Conservation (phyloP, 495 filamentous ascomycete species). For the Alectoria sarmentosa region DNA sequence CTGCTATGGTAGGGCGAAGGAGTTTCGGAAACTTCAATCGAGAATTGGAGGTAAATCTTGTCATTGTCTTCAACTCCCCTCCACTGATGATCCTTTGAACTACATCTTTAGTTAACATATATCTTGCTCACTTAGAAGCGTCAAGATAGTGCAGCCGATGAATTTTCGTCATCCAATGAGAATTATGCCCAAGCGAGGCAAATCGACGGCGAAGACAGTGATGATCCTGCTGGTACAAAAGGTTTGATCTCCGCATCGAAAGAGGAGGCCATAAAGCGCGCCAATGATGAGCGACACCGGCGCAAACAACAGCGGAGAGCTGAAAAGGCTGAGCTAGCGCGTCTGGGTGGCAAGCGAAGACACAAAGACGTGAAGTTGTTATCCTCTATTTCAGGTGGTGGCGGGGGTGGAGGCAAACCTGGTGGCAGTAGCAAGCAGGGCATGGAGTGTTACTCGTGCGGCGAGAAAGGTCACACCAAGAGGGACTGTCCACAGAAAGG, state of each 20-base stretch:
- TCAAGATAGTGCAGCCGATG: conserved; percentile 2
- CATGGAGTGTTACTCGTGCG: conserved; percentile 23
- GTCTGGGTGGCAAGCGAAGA: conserved; percentile 18
- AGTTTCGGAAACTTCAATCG: conserved; percentile 40
- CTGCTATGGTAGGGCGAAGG: conserved; percentile 34
- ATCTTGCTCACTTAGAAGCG: conserved; percentile 16
- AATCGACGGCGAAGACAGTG: conserved; percentile 7
- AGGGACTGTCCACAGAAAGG: conserved; percentile 20
- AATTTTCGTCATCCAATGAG: conserved; percentile 10
- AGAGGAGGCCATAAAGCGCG: not conserved
- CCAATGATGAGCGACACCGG: conserved; percentile 12
- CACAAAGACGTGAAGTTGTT: conserved; percentile 22
- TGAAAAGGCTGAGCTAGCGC: conserved; percentile 19
- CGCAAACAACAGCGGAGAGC: conserved; percentile 20
- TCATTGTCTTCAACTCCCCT: not conserved
- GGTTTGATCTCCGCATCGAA: conserved; percentile 7
- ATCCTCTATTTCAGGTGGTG: conserved; percentile 22
- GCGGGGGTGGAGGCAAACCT: conserved; percentile 11
- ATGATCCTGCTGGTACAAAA: conserved; percentile 12
- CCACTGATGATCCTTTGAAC: too few relatives aligned
- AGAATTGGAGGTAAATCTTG: conserved; percentile 28
- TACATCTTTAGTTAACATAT: not conserved
- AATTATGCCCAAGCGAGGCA: not conserved
- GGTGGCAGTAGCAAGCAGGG: conserved; percentile 11
- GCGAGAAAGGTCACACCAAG: conserved; percentile 22